Conservation (phyloP, 495 filamentous ascomycete genomes). For the Beverwykella pulmonaria region DNA sequence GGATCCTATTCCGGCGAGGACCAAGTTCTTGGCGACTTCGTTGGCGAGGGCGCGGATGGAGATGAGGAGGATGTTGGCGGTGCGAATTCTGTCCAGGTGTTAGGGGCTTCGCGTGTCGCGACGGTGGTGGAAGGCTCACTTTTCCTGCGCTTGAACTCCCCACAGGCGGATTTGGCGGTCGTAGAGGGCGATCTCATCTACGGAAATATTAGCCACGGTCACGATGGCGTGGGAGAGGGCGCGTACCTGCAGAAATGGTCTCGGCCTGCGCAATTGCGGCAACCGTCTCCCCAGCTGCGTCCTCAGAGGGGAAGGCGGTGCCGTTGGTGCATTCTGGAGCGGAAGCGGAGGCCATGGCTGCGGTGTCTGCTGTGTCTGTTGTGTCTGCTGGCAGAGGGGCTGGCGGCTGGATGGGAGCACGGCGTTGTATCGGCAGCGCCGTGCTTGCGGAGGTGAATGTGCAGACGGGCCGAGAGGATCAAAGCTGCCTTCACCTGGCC, state of each 20-base stretch:
- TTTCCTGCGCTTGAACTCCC: constrained; percentile 91
- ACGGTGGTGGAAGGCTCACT: constrained; percentile 53
- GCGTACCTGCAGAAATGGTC: constrained; percentile 58
- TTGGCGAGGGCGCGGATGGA: constrained; percentile 87
- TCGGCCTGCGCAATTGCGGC: constrained; percentile 44
- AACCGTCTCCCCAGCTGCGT: constrained; percentile 31
- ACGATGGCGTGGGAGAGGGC: neutral
- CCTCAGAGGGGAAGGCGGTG: constrained; percentile 26
- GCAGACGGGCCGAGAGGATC: too few species aligned
- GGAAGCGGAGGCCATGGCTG: neutral
- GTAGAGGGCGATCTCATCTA: constrained; percentile 97
- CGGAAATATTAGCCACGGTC: constrained; percentile 11
- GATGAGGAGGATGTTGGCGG: constrained; percentile 86
- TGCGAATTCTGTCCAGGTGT: constrained; percentile 67
- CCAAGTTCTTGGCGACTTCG: constrained; percentile 97
- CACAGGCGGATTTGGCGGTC: constrained; percentile 98
- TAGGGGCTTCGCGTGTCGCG: neutral
- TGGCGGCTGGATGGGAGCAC: too few species aligned
- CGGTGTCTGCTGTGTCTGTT: too few species aligned
- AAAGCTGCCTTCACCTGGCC: too few species aligned
- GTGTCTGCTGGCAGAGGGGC: too few species aligned
- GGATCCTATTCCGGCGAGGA: constrained; percentile 88
- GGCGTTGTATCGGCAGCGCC: too few species aligned
- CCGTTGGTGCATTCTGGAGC: constrained; percentile 29
- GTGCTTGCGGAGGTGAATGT: too few species aligned